A percentile compares a stretch with the other conserved stretches of the same genome.
Conservation (phyloP, 1,139 yeast genomes). For the Taphrina confusa region DNA sequence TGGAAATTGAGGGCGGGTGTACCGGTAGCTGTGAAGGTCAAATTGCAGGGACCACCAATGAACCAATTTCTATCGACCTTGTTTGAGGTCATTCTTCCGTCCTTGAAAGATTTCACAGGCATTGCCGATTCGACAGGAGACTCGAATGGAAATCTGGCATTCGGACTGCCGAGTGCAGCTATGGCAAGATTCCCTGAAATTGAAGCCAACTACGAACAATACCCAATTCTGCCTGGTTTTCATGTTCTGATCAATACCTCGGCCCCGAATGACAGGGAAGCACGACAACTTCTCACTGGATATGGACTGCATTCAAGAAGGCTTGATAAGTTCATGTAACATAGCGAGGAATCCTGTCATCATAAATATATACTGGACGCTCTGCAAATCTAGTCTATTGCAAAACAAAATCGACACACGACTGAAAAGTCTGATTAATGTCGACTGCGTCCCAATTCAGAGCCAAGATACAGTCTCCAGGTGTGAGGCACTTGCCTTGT, state of each 20-base stretch:
- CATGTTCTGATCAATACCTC: constrained; percentile 82
- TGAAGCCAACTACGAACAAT: constrained; percentile 84
- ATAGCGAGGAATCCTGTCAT: constrained; percentile 12
- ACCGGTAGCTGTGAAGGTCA: constrained; percentile 88
- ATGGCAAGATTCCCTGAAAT: constrained; percentile 88
- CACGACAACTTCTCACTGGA: constrained; percentile 80
- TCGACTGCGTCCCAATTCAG: constrained; percentile 14
- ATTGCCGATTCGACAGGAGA: constrained; percentile 78
- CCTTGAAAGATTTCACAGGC: constrained; percentile 85
- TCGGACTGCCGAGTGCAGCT: constrained; percentile 79
- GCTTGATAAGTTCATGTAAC: constrained; percentile 1
- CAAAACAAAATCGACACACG: constrained; percentile 8
- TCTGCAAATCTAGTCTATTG: background rate
- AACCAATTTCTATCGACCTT: constrained; percentile 81
- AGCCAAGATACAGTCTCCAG: constrained; percentile 7
- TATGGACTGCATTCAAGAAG: constrained; percentile 69
- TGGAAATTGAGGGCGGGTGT: constrained; percentile 89
- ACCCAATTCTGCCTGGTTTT: constrained; percentile 85
- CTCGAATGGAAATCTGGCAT: constrained; percentile 76
- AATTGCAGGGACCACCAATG: constrained; percentile 77
- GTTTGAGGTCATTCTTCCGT: constrained; percentile 88
- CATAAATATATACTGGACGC: too few relatives aligned
- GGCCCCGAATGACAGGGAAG: constrained; percentile 89
- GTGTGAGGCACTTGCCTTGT: background rate
- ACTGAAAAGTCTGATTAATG: constrained; percentile 14